A percentile compares a stretch with the other conserved stretches of the same genome.
Evolutionary conservation across 2,329 filamentous ascomycete species (phyloP).

Genomic region (Thielaviopsis populi): DNA sequence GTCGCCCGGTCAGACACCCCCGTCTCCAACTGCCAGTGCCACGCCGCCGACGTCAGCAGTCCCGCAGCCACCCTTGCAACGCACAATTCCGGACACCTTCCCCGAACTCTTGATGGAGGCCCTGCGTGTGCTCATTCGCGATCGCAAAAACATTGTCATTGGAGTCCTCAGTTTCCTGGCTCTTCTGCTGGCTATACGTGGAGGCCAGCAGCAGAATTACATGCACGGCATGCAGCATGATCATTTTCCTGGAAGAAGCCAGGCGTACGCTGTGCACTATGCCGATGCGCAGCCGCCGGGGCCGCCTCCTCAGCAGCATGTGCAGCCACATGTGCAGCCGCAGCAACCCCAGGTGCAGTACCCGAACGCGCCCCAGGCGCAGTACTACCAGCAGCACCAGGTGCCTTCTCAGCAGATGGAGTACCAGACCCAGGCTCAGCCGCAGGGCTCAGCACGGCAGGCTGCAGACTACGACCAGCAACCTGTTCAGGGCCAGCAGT

Average conservation of each 20-base stretch:
- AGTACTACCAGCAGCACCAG: constrained; percentile 1
- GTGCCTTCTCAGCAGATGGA: not conserved
- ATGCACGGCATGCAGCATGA: constrained; percentile 15
- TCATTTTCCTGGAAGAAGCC: constrained; percentile 4
- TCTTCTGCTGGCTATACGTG: constrained; percentile 32
- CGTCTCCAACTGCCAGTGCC: not conserved
- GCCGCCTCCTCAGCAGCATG: constrained; percentile 20
- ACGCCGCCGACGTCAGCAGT: constrained; percentile 17
- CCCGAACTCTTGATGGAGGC: constrained; percentile 40
- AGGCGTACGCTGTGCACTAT: constrained; percentile 8
- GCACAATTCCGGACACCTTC: constrained; percentile 30
- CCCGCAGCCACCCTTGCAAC: not conserved
- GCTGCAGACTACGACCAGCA: not conserved
- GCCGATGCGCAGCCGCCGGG: not conserved
- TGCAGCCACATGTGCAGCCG: constrained; percentile 23
- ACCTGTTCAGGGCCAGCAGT: not conserved
- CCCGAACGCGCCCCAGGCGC: constrained; percentile 3
- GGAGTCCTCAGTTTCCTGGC: constrained; percentile 38
- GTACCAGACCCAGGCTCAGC: not conserved
- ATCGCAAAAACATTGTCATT: constrained; percentile 46
- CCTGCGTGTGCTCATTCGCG: constrained; percentile 37
- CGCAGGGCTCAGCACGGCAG: not conserved
- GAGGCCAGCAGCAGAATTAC: constrained; percentile 21
- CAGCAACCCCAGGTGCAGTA: constrained; percentile 18
- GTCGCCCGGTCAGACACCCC: not conserved